These are phyloP conservation scores for Kodamaea suecica DNA, from an alignment of 1,139 yeast species.

Conservation along the genomic window DNA sequence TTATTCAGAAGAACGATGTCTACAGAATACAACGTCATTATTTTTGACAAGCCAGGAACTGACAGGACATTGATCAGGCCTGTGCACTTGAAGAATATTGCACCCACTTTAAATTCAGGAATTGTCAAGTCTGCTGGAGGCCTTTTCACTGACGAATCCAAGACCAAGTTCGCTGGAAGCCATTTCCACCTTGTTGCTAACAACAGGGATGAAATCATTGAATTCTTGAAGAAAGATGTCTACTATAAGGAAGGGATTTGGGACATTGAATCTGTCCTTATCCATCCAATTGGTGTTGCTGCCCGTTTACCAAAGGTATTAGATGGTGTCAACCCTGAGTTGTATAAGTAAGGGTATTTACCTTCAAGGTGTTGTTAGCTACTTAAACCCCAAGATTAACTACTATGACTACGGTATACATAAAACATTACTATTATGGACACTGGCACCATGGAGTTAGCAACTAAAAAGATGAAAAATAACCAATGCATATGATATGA, in stretches of 20 bases:
- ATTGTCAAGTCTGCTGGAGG: conserved; percentile 66
- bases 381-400: no score
- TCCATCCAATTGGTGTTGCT: conserved; percentile 46
- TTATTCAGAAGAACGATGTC: conserved; percentile 11
- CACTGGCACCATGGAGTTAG: no score
- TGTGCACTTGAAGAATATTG: conserved; percentile 56
- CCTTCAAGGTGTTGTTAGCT: no score
- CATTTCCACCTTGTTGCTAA: conserved; percentile 62
- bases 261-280: conserved; percentile 64
- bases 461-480: no score
- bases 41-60: conserved; percentile 65
- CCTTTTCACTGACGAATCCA: conserved; percentile 46
- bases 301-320: conserved; percentile 13
- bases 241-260: conserved; percentile 68
- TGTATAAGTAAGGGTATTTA: no score
- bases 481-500: no score
- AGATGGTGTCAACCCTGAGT: conserved; percentile 12
- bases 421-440: no score
- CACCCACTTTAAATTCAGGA: conserved; percentile 50
- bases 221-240: conserved; percentile 59
- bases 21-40: conserved; percentile 64
- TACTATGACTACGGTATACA: no score
- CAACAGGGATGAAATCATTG: conserved; percentile 59
- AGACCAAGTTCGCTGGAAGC: conserved; percentile 68
- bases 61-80: conserved; percentile 57